Conservation (phyloP, 139 green algal species). For the Coccomyxa sp. region DNA sequence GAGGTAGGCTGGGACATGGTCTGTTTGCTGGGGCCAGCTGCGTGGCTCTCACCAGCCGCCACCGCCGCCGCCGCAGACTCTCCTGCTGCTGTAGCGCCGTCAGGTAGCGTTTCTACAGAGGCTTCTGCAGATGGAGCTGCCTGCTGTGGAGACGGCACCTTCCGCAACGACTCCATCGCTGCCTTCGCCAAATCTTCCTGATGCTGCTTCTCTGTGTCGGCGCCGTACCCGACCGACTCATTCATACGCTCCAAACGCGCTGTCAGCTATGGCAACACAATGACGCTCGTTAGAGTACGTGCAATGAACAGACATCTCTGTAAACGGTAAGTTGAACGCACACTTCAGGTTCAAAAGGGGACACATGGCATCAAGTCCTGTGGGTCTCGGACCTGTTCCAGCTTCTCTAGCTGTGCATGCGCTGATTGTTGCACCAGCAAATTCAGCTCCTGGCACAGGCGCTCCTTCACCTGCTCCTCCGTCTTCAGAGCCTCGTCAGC, state of each 20-base stretch:
- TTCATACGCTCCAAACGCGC: slow-evolving; percentile 2
- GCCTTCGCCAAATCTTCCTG: not conserved
- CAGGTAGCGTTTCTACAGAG: no score
- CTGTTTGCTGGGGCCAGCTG: no score
- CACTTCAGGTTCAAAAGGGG: no score
- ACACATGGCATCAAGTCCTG: no score
- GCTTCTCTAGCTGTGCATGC: slow-evolving; percentile 41
- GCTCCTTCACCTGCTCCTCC: slow-evolving; percentile 49
- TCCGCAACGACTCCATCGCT: not conserved
- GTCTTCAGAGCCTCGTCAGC: slow-evolving; percentile 26
- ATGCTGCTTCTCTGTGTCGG: not conserved
- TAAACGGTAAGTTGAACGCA: no score
- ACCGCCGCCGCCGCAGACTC: no score
- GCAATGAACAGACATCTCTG: no score
- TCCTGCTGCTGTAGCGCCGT: no score
- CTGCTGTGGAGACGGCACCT: not conserved
- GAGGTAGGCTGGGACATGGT: no score
- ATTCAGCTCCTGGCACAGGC: slow-evolving; percentile 57
- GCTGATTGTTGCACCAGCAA: slow-evolving; percentile 53
- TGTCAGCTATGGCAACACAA: not conserved
- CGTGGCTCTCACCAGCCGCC: no score
- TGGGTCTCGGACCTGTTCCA: slow-evolving; percentile 25
- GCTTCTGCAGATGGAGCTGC: not conserved
- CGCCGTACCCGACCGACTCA: not conserved
- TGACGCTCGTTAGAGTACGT: not conserved